Conservation (phyloP, 176 grass and related monocot species). For the Oryza punctata region DNA sequence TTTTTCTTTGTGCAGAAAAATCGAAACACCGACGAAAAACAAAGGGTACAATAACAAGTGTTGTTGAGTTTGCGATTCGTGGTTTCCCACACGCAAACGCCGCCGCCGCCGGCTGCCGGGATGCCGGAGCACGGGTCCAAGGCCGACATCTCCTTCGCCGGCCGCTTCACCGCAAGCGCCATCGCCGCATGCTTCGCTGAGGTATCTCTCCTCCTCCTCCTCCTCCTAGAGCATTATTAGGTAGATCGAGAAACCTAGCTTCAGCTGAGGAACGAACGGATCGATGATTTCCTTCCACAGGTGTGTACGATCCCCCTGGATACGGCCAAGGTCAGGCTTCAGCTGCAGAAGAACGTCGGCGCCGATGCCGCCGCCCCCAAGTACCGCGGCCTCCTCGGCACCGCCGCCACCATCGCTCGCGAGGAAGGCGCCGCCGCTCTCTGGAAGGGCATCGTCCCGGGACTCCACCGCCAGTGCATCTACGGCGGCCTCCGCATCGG, state of each 20-base stretch:
- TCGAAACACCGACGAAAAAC: not conserved
- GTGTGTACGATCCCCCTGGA: slow-evolving; percentile 83
- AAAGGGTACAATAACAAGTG: not conserved
- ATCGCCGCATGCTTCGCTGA: slow-evolving; percentile 96
- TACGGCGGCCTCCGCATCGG: slow-evolving; percentile 89
- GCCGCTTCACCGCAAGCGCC: slow-evolving; percentile 91
- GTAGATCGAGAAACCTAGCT: too few species aligned
- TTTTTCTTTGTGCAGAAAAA: too few species aligned
- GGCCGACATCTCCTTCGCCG: slow-evolving; percentile 80
- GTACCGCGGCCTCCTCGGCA: slow-evolving; percentile 84
- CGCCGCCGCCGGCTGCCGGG: not conserved
- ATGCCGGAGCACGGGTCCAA: slow-evolving; percentile 63
- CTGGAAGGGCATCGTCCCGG: slow-evolving; percentile 90
- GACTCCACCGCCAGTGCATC: slow-evolving; percentile 89
- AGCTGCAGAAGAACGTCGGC: slow-evolving; percentile 74
- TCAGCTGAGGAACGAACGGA: not conserved
- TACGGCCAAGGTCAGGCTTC: slow-evolving; percentile 95
- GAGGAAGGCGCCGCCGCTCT: slow-evolving; percentile 79
- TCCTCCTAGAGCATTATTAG: too few species aligned
- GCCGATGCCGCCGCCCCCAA: slow-evolving; percentile 45
- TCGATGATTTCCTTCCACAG: slow-evolving; percentile 8
- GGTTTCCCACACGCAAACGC: not conserved
- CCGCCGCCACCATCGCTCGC: slow-evolving; percentile 76
- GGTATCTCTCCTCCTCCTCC: slow-evolving; percentile 22
- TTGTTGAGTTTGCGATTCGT: not conserved